phyloP scores from a whole-genome alignment of 768 basidiomycete species.

The Macrolepiota fuliginosa region DNA sequence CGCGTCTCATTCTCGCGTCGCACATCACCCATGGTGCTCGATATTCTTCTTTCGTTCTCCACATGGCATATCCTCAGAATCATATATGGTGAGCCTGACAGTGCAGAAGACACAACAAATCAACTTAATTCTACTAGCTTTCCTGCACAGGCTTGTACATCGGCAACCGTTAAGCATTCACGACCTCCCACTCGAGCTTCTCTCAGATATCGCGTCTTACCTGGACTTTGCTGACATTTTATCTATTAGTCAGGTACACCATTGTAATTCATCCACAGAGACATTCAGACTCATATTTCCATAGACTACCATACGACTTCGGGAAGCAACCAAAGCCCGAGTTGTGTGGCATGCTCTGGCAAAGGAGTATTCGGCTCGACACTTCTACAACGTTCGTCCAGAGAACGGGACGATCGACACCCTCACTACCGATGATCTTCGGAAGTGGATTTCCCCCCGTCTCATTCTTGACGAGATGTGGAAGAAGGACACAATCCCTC shows the following conservation, averaged over 20 bases:
- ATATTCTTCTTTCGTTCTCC: neutral
- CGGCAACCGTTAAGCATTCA: neutral
- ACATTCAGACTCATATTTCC: too few relatives aligned
- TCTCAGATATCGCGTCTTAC: neutral
- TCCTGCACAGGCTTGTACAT: neutral
- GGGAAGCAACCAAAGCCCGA: neutral
- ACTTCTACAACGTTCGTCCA: neutral
- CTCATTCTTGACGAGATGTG: neutral
- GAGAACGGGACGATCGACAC: neutral
- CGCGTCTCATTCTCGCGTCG: neutral
- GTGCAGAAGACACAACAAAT: neutral
- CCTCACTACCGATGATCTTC: neutral
- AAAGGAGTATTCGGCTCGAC: neutral
- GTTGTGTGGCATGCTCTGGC: neutral
- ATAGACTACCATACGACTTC: neutral
- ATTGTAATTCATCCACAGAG: neutral
- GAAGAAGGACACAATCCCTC: neutral
- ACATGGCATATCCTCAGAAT: neutral
- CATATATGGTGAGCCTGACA: neutral
- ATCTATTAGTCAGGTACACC: neutral
- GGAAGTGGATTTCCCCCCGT: neutral
- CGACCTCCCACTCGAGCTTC: neutral
- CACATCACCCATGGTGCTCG: neutral
- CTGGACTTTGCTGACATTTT: neutral
- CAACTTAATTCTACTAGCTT: neutral